phyloP scores from a whole-genome alignment of 164 flowering plant species.

The Liquidambar formosana region DNA sequence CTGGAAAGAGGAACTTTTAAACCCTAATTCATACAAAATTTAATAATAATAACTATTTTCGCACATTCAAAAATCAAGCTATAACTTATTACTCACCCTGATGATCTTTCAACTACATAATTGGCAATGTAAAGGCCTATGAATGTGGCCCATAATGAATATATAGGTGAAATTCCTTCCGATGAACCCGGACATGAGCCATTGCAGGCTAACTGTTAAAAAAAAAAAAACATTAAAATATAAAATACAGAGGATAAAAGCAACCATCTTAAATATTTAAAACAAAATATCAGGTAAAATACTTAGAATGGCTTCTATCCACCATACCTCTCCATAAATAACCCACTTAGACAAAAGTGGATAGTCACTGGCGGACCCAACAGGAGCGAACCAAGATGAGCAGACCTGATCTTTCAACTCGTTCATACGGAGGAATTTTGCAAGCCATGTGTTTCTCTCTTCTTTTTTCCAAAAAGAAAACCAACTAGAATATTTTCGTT shows the following conservation, averaged over 20 bases:
- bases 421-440: constrained; percentile 65
- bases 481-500: constrained; percentile 60
- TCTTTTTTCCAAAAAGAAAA: constrained; percentile 75
- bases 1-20: background rate
- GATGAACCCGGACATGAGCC: constrained; percentile 73
- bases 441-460: constrained; percentile 70
- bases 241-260: constrained; percentile 7
- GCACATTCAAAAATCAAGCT: background rate
- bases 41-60: background rate
- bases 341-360: constrained; percentile 98
- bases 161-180: constrained; percentile 93
- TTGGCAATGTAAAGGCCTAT: constrained; percentile 98
- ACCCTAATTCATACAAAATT: background rate
- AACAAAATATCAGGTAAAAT: background rate
- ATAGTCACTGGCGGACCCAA: constrained; percentile 97
- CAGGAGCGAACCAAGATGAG: constrained; percentile 99
- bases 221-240: background rate
- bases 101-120: constrained; percentile 93
- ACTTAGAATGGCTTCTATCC: background rate
- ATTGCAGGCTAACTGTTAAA: constrained; percentile 65
- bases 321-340: constrained; percentile 86
- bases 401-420: constrained; percentile 90
- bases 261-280: background rate
- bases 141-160: constrained; percentile 98
- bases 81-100: constrained; percentile 66